Evolutionary conservation across 2,329 filamentous ascomycete genomes (phyloP), one percentile per base, ranked within the genome.

Genomic region (Penicillium sp.): DNA sequence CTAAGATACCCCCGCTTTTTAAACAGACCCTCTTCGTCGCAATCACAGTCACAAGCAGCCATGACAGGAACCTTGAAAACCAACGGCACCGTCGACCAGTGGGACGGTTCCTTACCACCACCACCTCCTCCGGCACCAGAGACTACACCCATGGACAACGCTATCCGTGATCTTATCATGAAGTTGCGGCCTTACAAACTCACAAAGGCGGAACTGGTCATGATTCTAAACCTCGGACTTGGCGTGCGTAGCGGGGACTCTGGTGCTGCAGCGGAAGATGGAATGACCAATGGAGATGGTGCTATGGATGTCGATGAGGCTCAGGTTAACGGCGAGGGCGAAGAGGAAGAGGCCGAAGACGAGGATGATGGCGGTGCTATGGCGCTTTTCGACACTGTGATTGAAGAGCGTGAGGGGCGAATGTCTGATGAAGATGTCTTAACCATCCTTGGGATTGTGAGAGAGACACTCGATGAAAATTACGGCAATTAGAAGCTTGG

Each of bases 161-260:
- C 75, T 1, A 62, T 79, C 14, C 69, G 70, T 8, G 61, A 68
- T 8, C 62, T 78, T 3, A 67, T 79, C 21, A 61, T 60, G 1
- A 64, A 65, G 13, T 56, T 79, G 5, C 66, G 71, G 39, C 73
- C 74, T 0, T 78, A 72, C 45, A 70, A 69, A 14, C 64, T 79
- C 16, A 79, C 77, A 24, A 79, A 80, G 60, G 75, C 73, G 0
- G 77, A 80, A 61, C 73, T 77, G 9, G 58, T 78, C 16, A 78
- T 75, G 69, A 72, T 79, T 47, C 60, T 79, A 18, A 79, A 80
- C 54, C 61, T 79, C 23, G 76, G 77, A 0, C 61, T 78, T 14
- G 77, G 76, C 3, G 23, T 75, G 14, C 50, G 55, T 2, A 45
- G 18, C 7, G 31, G 37, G 24, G 50, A 51, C 23, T 39, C 50